Evolutionary conservation across 495 filamentous ascomycete species (phyloP), one percentile per base, ranked within the genome.

Genomic region (Xylaria sp.): DNA sequence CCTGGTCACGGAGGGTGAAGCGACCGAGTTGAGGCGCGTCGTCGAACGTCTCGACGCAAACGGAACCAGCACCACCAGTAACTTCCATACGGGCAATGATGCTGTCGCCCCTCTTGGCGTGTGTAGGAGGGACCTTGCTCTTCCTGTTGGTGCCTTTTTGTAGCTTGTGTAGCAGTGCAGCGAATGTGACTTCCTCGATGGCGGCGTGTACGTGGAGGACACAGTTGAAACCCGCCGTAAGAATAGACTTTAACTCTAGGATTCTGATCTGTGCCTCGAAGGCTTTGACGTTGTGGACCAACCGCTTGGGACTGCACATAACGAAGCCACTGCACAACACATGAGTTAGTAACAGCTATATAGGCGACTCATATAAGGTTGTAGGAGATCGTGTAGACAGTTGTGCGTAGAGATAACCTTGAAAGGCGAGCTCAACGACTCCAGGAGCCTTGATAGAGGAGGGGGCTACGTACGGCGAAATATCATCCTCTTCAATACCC

Each of bases 201-300:
- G 95, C 95, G 91, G 94, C 57, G 93, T 94, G 85, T 91, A 97
- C 83, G 95, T 88, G 72, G 91, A 97, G 79, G 88, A 98, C 84
- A 91, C 97, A 88, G 93, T 98, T 80, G 92, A 97, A 77, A 89
- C 93, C 83, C 11, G 83, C 82, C 35, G 88, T 92, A 4, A 99
- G 86, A 81, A 99, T 99, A 77, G 83, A 92, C 89, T 97, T 97
- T 44, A 99, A 85, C 69, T 99, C 96, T n/a, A 99, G 82, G 59
- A 98, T 91, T 61, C 92, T 88, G 75, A 99, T 97, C 83, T 99
- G 97, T 9, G 96, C 96, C 82, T 99, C 96, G 73, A 99, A 99
- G 40, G 91, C 84, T 44, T 86, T 82, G 24, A 99, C 97, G 76
- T 92, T 95, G 80, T 98, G 92, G 5, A 98, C 97, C 9, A 93